Evolutionary conservation across 371 early-diverging fungal genomes (phyloP), one percentile per base, ranked within the genome.

Genomic region (Dichotomocladium elegans): DNA sequence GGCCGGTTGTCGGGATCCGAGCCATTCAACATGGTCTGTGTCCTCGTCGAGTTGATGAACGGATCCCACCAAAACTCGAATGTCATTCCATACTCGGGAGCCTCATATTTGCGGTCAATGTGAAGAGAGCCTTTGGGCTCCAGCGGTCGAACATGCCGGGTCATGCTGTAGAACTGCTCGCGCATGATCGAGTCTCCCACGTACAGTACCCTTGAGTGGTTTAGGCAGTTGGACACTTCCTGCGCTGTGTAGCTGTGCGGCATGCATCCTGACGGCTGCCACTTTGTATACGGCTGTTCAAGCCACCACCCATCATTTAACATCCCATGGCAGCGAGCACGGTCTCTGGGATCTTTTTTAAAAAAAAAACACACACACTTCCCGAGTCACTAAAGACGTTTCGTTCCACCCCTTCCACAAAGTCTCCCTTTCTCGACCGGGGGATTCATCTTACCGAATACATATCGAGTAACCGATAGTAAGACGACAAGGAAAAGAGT

Each of bases 151-250:
- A 81, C 57, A 9, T 75, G 53, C 3, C 64, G 60, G 5, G 72
- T 69, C 33, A 81, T 52, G 0, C 83, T 72, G 30, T 79, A 74
- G 49, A 74, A 89, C 40, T 83, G 77, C 33, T 81, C 70, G 25
- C 89, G 80, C 19, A 77, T 75, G 11, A 82, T 71, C 1, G 87
- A 87, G 60, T 90, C 89, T 25, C 90, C 90, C 35, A 83, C 66
- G 59, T 84, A 82, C 12, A 85, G 70, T 6, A 80, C 61, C 8
- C 68, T 68, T 0, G 77, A 60, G n/a, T 64, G 66, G n/a, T 51
- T 60, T 5, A 81, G 47, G 51, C 90, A 90, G 3, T 50, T 42
- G 0, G 45, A 33, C 15, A 82, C 51, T 9, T 81, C 76, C 17
- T 58, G n/a, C 2, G 57, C 12, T 24, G 61, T 63, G 60, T 85